These are phyloP conservation scores for Beauveria scarabaeidicola DNA, from an alignment of 2,329 filamentous ascomycete genomes.

Conservation along the genomic window DNA sequence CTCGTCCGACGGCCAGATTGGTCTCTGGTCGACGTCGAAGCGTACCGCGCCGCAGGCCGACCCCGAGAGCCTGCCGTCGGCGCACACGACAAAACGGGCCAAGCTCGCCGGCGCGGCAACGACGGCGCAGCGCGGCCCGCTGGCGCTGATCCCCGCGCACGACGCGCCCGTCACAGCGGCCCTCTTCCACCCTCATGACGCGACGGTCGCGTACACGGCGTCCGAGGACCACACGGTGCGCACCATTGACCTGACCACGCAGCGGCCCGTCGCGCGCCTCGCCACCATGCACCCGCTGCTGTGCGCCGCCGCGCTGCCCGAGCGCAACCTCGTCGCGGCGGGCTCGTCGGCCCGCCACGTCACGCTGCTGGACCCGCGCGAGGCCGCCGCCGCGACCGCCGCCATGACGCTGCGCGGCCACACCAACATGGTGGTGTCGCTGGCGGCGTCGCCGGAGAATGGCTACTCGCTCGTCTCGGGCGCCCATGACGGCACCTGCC, in stretches of 20 bases:
- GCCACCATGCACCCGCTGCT: conserved; percentile 78
- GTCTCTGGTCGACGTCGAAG: conserved; percentile 82
- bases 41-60: conserved; percentile 67
- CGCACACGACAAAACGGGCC: conserved; percentile 64
- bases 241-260: conserved; percentile 84
- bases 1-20: conserved; percentile 72
- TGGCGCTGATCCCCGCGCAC: conserved; percentile 66
- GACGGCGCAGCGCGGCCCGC: conserved; percentile 66
- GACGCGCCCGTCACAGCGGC: conserved; percentile 67
- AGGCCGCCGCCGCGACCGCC: conserved; percentile 58
- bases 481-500: conserved; percentile 86
- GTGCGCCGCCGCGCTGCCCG: conserved; percentile 64
- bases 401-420: conserved; percentile 91
- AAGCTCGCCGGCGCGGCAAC: conserved; percentile 45
- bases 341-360: conserved; percentile 83
- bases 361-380: conserved; percentile 84
- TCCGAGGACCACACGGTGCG: conserved; percentile 87
- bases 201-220: conserved; percentile 82
- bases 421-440: conserved; percentile 57
- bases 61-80: conserved; percentile 57
- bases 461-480: conserved; percentile 79
- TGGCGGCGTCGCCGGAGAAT: conserved; percentile 50
- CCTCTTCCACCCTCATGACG: conserved; percentile 76
- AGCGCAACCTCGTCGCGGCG: conserved; percentile 55
- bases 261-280: conserved; percentile 68